Evolutionary conservation across 768 basidiomycete genomes (phyloP), one percentile per base, ranked within the genome.

Genomic region (Rubroboletus pulcherrimus): DNA sequence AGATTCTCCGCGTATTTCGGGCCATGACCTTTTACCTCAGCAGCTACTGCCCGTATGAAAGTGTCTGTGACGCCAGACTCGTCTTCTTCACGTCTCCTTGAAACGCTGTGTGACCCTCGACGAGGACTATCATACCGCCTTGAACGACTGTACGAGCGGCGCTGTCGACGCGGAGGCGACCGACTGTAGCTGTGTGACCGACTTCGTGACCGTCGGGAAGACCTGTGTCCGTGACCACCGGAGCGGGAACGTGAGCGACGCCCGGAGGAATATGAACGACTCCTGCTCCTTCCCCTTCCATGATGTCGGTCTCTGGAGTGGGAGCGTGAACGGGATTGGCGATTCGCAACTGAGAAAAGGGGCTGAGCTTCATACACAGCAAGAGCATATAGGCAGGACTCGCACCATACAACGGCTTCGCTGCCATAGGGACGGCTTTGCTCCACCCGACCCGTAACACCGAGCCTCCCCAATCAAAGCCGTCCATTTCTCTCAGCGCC

Each of bases 371-470:
- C 7, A 4, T 48, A 12, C 31, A 39, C 26, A 29, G 11, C 34
- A 17, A 29, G 37, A 29, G 35, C 7, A 46, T 41, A 15, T 8
- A 33, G 31, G 48, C 38, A 5, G 19, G 17, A 43, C 12, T 31
- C 80, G 63, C 57, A 97, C 96, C 84, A 75, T 91, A 98, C 77
- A 86, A 79, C 58, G 86, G 78, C 69, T 86, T 88, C 1, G 80
- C 74, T 31, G 89, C 92, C 43, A 97, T 76, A 15, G 93, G 89
- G 7, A 98, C 91, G 2, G 95, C 91, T 73, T 98, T 98, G 67
- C 96, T 96, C 95, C 96, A 99, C 14, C 93, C 93, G 6, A 95
- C 92, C 14, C 92, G 80, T 5, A 99, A 74, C 21, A 91, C 70
- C 38, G 81, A 90, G 7, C 95, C 95, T 54, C 91, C 92, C 97